Conservation (phyloP, 106 monocot species). For the Platanthera guangdongensis region DNA sequence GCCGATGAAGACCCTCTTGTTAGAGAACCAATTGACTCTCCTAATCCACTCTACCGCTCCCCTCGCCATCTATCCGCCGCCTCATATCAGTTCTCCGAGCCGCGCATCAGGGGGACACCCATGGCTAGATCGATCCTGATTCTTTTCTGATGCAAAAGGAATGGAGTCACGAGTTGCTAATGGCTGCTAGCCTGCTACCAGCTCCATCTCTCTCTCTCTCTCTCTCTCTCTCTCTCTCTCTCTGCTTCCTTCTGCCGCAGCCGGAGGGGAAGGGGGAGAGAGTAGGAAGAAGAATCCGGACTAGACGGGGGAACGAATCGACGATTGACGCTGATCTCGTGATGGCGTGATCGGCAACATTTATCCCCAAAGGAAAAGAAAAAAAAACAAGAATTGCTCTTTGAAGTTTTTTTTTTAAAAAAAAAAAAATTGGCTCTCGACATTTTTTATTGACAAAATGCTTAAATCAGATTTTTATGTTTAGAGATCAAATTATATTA, state of each 20-base stretch:
- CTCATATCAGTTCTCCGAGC: not conserved
- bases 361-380: too few species aligned
- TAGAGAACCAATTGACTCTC: conserved; percentile 24
- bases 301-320: too few species aligned
- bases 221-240: not conserved
- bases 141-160: not conserved
- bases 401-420: too few species aligned
- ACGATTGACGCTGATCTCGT: too few species aligned
- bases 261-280: not conserved
- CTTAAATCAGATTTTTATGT: too few species aligned
- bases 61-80: conserved; percentile 27
- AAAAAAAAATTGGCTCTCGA: too few species aligned
- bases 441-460: too few species aligned
- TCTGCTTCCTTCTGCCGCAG: not conserved
- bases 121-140: not conserved
- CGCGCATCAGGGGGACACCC: not conserved
- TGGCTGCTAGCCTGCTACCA: not conserved
- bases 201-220: too few species aligned
- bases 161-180: not conserved
- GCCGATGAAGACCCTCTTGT: conserved; percentile 47
- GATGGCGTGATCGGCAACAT: too few species aligned
- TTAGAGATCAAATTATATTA: too few species aligned
- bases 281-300: not conserved
- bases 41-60: conserved; percentile 16
- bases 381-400: too few species aligned